phyloP scores from a whole-genome alignment of 1,139 yeast genomes.

The Hemisphaericaspora xylofermentans region DNA sequence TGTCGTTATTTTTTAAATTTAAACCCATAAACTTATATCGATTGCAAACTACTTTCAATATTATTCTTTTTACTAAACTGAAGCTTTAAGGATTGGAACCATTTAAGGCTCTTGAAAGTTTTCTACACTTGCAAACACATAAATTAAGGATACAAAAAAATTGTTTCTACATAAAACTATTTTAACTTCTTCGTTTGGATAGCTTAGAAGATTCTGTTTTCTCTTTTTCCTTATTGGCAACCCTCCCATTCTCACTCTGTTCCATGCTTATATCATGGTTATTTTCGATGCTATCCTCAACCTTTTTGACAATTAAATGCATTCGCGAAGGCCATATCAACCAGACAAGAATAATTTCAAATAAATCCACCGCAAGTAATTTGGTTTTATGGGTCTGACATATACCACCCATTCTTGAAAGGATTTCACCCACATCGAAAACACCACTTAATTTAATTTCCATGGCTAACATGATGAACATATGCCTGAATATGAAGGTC shows the following conservation, averaged over 20 bases:
- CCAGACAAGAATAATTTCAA: constrained; percentile 14
- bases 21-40: neutral
- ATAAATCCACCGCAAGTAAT: constrained; percentile 5
- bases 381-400: constrained; percentile 11
- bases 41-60: neutral
- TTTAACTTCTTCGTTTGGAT: too few relatives aligned
- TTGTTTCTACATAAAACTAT: too few relatives aligned
- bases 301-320: constrained; percentile 4
- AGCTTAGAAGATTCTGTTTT: too few relatives aligned
- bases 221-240: neutral
- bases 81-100: too few relatives aligned
- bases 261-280: too few relatives aligned
- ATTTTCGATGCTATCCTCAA: constrained; percentile 1
- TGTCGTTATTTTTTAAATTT: constrained; percentile 38
- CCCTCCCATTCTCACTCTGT: constrained; percentile 1
- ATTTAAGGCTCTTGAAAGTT: too few relatives aligned
- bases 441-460: constrained; percentile 10
- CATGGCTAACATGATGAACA: constrained; percentile 6
- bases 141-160: too few relatives aligned
- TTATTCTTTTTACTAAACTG: neutral
- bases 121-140: too few relatives aligned
- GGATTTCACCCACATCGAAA: constrained; percentile 15
- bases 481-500: constrained; percentile 5
- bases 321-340: constrained; percentile 11
- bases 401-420: constrained; percentile 10